Conservation (phyloP, 2,329 filamentous ascomycete species). For the Epichloe amarillans region DNA sequence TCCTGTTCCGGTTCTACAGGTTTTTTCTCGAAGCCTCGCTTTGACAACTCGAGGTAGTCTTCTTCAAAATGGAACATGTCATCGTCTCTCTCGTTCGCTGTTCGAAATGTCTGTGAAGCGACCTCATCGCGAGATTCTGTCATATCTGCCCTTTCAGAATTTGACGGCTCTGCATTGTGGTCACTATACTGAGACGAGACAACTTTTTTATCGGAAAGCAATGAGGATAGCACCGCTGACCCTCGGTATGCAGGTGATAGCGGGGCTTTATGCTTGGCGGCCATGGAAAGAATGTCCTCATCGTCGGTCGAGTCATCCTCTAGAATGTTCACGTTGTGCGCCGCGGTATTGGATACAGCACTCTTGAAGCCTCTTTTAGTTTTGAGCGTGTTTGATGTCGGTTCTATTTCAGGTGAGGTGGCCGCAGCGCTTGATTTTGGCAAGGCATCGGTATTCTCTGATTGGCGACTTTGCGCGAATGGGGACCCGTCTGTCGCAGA, state of each 20-base stretch:
- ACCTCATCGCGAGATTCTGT: not conserved
- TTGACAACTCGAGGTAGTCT: constrained; percentile 19
- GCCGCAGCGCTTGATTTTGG: not conserved
- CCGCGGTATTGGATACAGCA: not conserved
- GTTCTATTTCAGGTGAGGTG: not conserved
- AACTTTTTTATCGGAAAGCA: constrained; percentile 14
- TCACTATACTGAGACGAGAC: constrained; percentile 1
- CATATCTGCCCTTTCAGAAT: not conserved
- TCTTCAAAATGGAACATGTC: constrained; percentile 34
- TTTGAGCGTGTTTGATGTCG: not conserved
- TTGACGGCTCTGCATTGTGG: not conserved
- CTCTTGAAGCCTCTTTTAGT: not conserved
- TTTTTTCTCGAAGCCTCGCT: not conserved
- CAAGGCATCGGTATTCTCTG: not conserved
- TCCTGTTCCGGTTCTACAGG: not conserved
- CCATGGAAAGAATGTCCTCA: constrained; percentile 28
- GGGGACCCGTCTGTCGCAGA: constrained; percentile 4
- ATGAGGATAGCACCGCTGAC: not conserved
- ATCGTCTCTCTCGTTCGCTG: constrained; percentile 17
- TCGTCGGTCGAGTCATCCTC: constrained; percentile 25
- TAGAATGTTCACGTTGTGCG: constrained; percentile 5
- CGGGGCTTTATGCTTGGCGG: constrained; percentile 13
- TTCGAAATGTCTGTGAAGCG: not conserved
- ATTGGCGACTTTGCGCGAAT: not conserved
- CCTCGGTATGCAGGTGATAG: not conserved